A percentile compares a stretch with the other conserved stretches of the same genome.
These are phyloP conservation scores for Entelexis paramagnoliae DNA, from an alignment of 1,139 yeast genomes.

Conservation along the genomic window DNA sequence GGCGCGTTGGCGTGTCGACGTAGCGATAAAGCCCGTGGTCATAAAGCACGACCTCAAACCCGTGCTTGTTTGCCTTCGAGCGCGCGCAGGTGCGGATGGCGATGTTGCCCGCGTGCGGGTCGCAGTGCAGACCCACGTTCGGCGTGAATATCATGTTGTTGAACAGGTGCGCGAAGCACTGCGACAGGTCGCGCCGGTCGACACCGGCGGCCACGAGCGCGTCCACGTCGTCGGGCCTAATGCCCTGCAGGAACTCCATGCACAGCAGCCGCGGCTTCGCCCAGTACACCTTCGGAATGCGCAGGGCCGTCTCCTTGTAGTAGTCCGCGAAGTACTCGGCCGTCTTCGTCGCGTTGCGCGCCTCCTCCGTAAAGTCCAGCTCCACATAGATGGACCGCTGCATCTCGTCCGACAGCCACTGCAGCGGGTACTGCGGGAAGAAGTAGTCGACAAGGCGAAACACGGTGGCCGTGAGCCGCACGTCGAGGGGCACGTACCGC, in stretches of 20 bases:
- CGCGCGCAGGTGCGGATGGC: slow-evolving; percentile 49
- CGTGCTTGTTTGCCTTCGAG: slow-evolving; percentile 36
- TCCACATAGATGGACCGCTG: slow-evolving; percentile 79
- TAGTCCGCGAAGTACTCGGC: slow-evolving; percentile 52
- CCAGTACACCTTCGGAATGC: slow-evolving; percentile 62
- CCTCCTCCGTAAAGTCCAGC: slow-evolving; percentile 78
- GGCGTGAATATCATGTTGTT: slow-evolving; percentile 94
- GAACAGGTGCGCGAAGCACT: slow-evolving; percentile 81
- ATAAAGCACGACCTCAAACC: slow-evolving; percentile 82
- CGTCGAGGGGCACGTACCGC: slow-evolving; percentile 85
- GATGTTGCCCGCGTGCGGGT: slow-evolving; percentile 94
- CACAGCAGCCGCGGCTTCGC: slow-evolving; percentile 64
- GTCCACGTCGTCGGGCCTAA: slow-evolving; percentile 64
- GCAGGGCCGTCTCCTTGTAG: slow-evolving; percentile 55
- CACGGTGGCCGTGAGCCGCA: slow-evolving; percentile 63
- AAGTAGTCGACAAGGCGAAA: slow-evolving; percentile 63
- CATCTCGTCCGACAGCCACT: slow-evolving; percentile 90
- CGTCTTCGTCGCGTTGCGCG: slow-evolving; percentile 64
- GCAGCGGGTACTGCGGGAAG: slow-evolving; percentile 87
- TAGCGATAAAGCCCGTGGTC: slow-evolving; percentile 92
- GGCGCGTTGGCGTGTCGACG: slow-evolving; percentile 64
- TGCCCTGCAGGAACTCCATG: slow-evolving; percentile 80
- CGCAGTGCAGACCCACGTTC: slow-evolving; percentile 86
- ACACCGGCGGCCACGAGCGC: slow-evolving; percentile 56
- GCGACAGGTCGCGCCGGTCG: slow-evolving; percentile 65